Evolutionary conservation across 2,329 filamentous ascomycete species (phyloP), one percentile per base, ranked within the genome.

Genomic region (Hypoxylon sp.): DNA sequence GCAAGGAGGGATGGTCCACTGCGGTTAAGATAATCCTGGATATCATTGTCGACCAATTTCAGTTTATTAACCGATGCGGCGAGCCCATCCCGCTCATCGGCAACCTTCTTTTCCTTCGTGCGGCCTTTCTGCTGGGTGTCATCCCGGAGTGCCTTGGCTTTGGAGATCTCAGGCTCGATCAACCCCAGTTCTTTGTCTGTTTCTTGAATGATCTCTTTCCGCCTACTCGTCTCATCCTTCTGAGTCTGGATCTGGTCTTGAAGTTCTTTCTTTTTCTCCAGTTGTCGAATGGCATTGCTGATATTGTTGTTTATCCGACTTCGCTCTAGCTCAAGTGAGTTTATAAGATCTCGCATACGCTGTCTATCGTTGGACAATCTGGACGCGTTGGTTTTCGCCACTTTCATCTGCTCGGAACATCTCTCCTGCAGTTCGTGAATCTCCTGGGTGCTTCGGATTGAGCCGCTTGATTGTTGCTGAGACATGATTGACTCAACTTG

Each of bases 261-360:
- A 15, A 96, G 76, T 31, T 82, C 80, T 27, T 81, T 79, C 74
- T 92, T 96, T 71, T 90, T 91, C 68, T 95, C 91, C 17, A 97
- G 77, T 63, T 92, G 86, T 51, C 88, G 86, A 36, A 81, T 79
- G 1, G 88, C 84, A 42, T 81, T 82, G 61, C 80, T 86, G 41
- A 97, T 78, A 59, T 88, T 88, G 66, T 87, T 88, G 53, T 81
- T 83, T 29, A 89, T 75, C 69, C 95, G 89, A 63, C 89, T 87
- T 51, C 86, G 80, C 65, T 94, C 86, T 3, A 94, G 78, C 70
- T 97, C 91, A 17, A 95, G 76, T 11, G 78, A 76, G 57, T 80
- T 88, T 46, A 94, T 80, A 25, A 83, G 76, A 57, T 84, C 83
- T 50, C 85, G 85, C 44, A 84, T 80, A 27, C 88, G 84, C 60